Evolutionary conservation across 306 rosid genomes (phyloP).

Genomic region (Quercus suber): DNA sequence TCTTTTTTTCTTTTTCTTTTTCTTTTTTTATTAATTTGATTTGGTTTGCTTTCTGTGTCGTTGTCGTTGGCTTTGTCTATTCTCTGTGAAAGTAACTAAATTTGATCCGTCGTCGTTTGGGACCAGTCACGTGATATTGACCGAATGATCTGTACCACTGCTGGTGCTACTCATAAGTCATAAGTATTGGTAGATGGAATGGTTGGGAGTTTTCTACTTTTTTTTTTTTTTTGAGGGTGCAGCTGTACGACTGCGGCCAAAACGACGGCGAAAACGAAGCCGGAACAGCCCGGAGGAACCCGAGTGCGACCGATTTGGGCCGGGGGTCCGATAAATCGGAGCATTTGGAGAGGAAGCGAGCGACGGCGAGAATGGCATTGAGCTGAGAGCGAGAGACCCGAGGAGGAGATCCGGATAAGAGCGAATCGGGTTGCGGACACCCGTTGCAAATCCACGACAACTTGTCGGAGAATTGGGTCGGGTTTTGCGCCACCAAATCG

Average conservation of each 20-base stretch:
- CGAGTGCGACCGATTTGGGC: slow-evolving; percentile 61
- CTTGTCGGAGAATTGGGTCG: slow-evolving; percentile 68
- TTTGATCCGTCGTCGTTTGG: too few relatives aligned
- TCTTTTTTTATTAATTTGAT: too few relatives aligned
- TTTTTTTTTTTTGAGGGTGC: too few relatives aligned
- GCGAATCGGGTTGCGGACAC: slow-evolving; percentile 71
- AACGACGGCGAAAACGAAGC: slow-evolving; percentile 57
- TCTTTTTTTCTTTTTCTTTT: too few relatives aligned
- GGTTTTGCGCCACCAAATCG: slow-evolving; percentile 84
- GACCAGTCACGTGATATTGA: too few relatives aligned
- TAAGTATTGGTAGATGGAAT: too few relatives aligned
- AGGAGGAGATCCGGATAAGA: slow-evolving; percentile 65
- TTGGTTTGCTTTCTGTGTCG: too few relatives aligned
- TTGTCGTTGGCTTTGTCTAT: too few relatives aligned
- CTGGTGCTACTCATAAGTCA: too few relatives aligned
- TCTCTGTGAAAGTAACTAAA: too few relatives aligned
- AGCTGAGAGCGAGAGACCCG: slow-evolving; percentile 87
- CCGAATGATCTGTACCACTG: too few relatives aligned
- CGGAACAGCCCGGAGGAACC: slow-evolving; percentile 75
- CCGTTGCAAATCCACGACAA: slow-evolving; percentile 80
- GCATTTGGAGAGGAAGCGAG: slow-evolving; percentile 76
- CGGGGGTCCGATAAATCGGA: slow-evolving; percentile 66
- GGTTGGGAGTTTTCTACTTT: too few relatives aligned
- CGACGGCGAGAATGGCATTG: slow-evolving; percentile 87
- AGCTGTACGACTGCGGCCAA: slow-evolving; percentile 79